Evolutionary conservation across 768 basidiomycete species (phyloP), one percentile per base, ranked within the genome.

Genomic region (Ephemerocybe angulata): DNA sequence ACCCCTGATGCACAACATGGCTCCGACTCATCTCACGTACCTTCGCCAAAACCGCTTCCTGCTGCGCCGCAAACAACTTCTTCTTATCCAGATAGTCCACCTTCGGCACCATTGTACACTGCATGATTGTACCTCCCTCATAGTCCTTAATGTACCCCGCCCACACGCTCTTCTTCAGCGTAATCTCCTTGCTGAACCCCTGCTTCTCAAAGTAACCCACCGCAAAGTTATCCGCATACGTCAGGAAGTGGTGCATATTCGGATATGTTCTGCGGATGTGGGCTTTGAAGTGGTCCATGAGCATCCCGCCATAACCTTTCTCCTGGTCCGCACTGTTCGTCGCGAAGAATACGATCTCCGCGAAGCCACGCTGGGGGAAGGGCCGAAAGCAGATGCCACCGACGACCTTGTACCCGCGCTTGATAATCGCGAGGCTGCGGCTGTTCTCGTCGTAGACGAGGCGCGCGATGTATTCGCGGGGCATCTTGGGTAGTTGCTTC

Each of bases 111-210:
- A 99, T 88, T 5, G 88, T 88, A 65, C 97, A 99, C 69, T 95
- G 92, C 95, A 99, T 98, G 73, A 98, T 93, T 42, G 96, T 99
- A 17, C 93, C 95, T 37, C 96, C 96, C 70, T 99, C 97, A 70
- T 99, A 99, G 68, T 99, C 97, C 69, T 98, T 99, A 84, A 99
- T 98, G 70, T 99, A 98, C 11, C 95, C 97, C 0, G 96, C 95
- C 97, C 97, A 99, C 7, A 88, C 78, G 1, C 89, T 84, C 41
- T 95, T 82, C 57, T 88, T 87, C n/a, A 97, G 80, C 0, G 89
- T 88, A 58, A 99, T 96, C 54, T 98, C 95, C 69, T 98, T 98
- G 5, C 93, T 90, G 70, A 99, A 99, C 0, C 97, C 97, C 75
- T 98, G 97, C 68, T 98, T 99, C 69, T 93, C 93, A 78, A 99